Base-by-base conservation (phyloP, 1,284 basidiomycete genomes). In the Apiotrichum veenhuisii region DNA sequence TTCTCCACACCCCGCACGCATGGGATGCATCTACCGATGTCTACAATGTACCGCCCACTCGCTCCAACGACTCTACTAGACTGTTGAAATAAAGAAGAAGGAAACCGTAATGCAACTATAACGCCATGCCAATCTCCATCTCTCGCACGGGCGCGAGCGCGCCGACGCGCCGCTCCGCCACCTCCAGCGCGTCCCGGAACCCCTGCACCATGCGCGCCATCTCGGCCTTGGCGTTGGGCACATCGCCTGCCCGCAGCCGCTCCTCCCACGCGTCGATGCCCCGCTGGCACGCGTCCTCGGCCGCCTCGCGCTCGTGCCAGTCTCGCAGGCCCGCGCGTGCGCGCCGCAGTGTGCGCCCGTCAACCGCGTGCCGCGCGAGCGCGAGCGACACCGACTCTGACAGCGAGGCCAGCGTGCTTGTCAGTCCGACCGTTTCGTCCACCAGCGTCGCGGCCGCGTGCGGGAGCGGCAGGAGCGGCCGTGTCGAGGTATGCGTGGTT, bases 251-350 rank as follows among this genome's bases (percentile, higher is more conserved):
- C 1, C 5, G 50, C n/a, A 46, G 42, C 4, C 47, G 50, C 25
- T 36, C 47, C 57, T 62, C 60, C 48, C 49, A 62, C 22, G 40
- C 54, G 8, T 50, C 47, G 25, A 59, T 52, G 26, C 48, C 60
- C 26, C 44, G 46, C n/a, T 15, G 30, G 22, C 50, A 49, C 36
- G 45, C 48, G 17, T 56, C 60, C 45, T 62, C 60, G 15, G 48
- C 37, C 25, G 34, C 60, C 34, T 54, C 51, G 34, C 54, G 47
- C 14, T 54, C 37, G 38, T 55, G 54, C 34, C 48, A 52, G 9
- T 41, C 44, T 7, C n/a, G 33, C 12, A 56, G 34, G 20, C 42
- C 54, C 22, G 50, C 38, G 11, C 60, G 54, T 18, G 56, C 38
- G 34, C 54, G 52, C n/a, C 57, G 57, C 14, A 54, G 33, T 30